A percentile compares a stretch with the other conserved stretches of the same genome.
Conservation (phyloP, 2,329 filamentous ascomycete species). For the Chaetomium sp. region DNA sequence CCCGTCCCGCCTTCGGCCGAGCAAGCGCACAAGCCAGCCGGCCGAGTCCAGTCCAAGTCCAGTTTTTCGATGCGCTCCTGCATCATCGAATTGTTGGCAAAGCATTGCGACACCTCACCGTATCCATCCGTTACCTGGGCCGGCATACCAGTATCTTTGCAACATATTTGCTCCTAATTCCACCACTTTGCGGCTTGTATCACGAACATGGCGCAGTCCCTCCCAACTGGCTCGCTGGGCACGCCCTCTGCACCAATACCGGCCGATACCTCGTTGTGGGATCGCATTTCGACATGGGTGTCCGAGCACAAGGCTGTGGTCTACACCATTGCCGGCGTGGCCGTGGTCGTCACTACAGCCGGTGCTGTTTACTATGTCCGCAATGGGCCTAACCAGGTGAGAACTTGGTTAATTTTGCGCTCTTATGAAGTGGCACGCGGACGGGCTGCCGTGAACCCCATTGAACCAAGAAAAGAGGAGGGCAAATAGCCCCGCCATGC, state of each 20-base stretch:
- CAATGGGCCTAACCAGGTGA: constrained; percentile 43
- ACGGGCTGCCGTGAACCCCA: too few relatives aligned
- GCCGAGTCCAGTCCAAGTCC: neutral
- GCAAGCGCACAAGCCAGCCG: neutral
- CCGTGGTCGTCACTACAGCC: constrained; percentile 82
- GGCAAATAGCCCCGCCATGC: neutral
- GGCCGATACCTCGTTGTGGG: constrained; percentile 69
- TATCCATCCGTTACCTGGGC: neutral
- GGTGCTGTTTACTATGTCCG: constrained; percentile 89
- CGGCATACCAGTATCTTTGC: constrained; percentile 1
- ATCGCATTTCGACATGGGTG: constrained; percentile 84
- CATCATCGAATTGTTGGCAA: constrained; percentile 14
- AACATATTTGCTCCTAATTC: constrained; percentile 3
- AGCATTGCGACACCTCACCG: constrained; percentile 6
- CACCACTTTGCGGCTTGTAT: constrained; percentile 21
- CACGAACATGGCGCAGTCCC: constrained; percentile 34
- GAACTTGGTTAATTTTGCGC: constrained; percentile 22
- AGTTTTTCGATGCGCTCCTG: constrained; percentile 13
- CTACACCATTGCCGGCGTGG: constrained; percentile 93
- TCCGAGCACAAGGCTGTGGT: constrained; percentile 93
- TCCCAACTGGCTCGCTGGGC: constrained; percentile 40
- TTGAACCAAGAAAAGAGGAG: neutral
- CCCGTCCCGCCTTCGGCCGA: constrained; percentile 13
- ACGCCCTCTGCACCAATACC: constrained; percentile 43
- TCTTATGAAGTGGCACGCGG: too few relatives aligned